Evolutionary conservation across 208 protist genomes (phyloP), one percentile per base, ranked within the genome.

Genomic region (Leishmania tarentolae): DNA sequence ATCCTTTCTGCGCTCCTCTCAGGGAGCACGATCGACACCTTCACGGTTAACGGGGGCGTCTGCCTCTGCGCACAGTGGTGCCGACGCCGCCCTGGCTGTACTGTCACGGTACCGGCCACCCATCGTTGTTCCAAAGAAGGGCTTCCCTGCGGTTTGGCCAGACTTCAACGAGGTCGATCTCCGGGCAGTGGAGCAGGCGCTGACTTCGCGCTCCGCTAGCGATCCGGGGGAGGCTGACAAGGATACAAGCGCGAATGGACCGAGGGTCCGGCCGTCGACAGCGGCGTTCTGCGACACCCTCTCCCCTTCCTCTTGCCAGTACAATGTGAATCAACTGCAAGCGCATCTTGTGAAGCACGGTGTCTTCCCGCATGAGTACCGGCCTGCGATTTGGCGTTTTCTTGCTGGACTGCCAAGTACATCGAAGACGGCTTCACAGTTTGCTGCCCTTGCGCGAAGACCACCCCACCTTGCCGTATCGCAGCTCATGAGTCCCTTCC

Each of bases 351-450:
- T 83, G 28, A 76, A 82, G 47, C 93, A 94, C 84, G 95, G 95
- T 42, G 53, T 88, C 21, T 98, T 95, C 76, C 95, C 95, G 4
- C 80, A 84, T 3, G 46, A 81, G 35, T 96, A 93, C 79, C 89
- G 94, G 24, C 73, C 91, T 0, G 69, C 88, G 17, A 91, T 93
- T 46, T 98, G 95, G 94, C 89, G 93, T 6, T 98, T 98, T 76
- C 73, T 94, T n/a, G 68, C 93, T 9, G 86, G 86, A 40, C 85
- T 97, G 17, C 92, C 95, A 11, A 81, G 88, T 2, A 81, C 61
- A 46, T 76, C 79, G 28, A 78, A 72, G 74, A 94, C 92, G 0
- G 84, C 84, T 7, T 81, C 92, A 61, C 88, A 95, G 86, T 97
- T 94, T 75, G 89, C 93, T 7, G 84, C 90, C 11, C 83, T 98